phyloP scores from a whole-genome alignment of 805 yeast species.

The Metschnikowia santaceciliae region DNA sequence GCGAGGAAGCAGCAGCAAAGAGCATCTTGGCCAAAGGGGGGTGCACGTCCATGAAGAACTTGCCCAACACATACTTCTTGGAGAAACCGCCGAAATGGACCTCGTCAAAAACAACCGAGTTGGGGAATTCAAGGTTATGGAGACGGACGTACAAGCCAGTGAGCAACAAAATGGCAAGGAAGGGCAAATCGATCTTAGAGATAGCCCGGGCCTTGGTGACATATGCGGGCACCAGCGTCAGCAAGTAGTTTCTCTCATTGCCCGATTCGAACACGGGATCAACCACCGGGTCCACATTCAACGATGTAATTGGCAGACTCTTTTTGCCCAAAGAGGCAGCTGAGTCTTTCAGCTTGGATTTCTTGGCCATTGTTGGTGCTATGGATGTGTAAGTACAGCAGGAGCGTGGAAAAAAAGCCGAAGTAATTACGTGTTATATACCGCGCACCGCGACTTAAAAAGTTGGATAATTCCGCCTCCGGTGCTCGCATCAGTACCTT shows the following conservation, averaged over 20 bases:
- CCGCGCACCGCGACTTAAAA: constrained; percentile 3
- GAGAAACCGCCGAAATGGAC: constrained; percentile 98
- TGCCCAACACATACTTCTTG: constrained; percentile 64
- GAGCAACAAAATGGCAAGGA: constrained; percentile 40
- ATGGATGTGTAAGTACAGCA: constrained; percentile 1
- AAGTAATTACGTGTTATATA: background rate
- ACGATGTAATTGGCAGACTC: constrained; percentile 1
- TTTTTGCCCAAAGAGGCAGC: background rate
- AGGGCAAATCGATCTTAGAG: constrained; percentile 22
- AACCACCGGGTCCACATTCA: constrained; percentile 42
- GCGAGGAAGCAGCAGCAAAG: constrained; percentile 62
- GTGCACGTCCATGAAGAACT: constrained; percentile 68
- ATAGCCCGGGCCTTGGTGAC: constrained; percentile 22
- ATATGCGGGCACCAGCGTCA: constrained; percentile 46
- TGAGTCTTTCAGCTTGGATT: constrained; percentile 10
- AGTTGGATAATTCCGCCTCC: too few relatives aligned
- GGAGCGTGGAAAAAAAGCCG: background rate
- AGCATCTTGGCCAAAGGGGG: constrained; percentile 80
- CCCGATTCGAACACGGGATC: constrained; percentile 42
- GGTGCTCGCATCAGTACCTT: too few relatives aligned
- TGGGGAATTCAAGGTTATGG: constrained; percentile 58
- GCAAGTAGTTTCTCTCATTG: constrained; percentile 48
- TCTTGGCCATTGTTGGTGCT: constrained; percentile 15
- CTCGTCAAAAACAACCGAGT: constrained; percentile 87
- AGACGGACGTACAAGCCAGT: constrained; percentile 58